Base-by-base conservation (phyloP, 2,329 filamentous ascomycete genomes). In the Fusarium sp. region DNA sequence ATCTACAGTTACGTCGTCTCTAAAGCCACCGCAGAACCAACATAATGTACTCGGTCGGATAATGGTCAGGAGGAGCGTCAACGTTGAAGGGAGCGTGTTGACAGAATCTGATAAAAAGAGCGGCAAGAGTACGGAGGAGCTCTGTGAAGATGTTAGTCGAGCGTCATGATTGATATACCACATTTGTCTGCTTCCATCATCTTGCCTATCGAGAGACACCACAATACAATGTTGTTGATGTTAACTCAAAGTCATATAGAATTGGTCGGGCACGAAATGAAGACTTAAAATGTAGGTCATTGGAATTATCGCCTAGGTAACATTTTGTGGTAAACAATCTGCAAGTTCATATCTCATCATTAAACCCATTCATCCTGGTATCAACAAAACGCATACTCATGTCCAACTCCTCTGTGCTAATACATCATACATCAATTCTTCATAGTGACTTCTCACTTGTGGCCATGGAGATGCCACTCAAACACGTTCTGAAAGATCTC, bases 401-500 rank as follows among this genome's bases (percentile, higher is more conserved):
- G 18, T 18, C 56, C 58, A 62, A 62, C 45, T 67, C 71, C 60
- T 37, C 39, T 41, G 16, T 56, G 22, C 62, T 54, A 37, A 24
- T 60, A 45, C 43, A 63, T 39, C 4, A 39, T 48, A 52, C n/a
- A 22, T 39, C 18, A 39, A 39, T 37, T 20, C 16, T 27, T 16
- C 9, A 10, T 22, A 27, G 41, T 63, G 5, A 33, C 24, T 43
- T 59, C 39, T 54, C 68, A 71, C 58, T 81, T 79, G 67, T 78
- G 76, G 2, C 78, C 81, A n/a, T 80, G 85, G 80, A 97, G 81
- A 85, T 97, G 94, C 95, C 95, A 98, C 78, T 89, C 89, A 83
- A 97, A 94, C 14, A 97, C 87, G 82, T 93, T 94, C 78, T 88
- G 85, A 75, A 96, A 97, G 18, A 94, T 86, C 13, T 88, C 88